A percentile compares a stretch with the other conserved stretches of the same genome.
Conservation (phyloP, 78 protist genomes). For the Speleostelium caveatum region DNA sequence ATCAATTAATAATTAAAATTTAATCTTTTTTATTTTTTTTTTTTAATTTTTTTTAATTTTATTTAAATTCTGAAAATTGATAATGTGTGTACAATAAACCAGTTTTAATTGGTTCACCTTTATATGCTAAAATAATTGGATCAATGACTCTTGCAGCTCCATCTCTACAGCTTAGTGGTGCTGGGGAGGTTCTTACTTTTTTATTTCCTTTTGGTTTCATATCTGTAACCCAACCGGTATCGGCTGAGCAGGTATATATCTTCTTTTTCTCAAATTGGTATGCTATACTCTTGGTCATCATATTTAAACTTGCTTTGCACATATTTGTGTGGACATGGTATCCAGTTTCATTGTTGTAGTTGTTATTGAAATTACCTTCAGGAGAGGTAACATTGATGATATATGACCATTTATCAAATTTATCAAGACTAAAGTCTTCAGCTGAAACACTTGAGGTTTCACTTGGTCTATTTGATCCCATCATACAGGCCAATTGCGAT, state of each 20-base stretch:
- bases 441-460: neutral
- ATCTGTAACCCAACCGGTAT: constrained; percentile 87
- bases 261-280: constrained; percentile 47
- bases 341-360: constrained; percentile 76
- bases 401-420: constrained; percentile 38
- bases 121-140: constrained; percentile 71
- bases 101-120: neutral
- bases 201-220: constrained; percentile 24
- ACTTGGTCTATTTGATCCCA: constrained; percentile 16
- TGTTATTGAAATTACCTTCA: constrained; percentile 87
- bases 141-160: constrained; percentile 95
- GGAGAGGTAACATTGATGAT: constrained; percentile 96
- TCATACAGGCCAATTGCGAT: constrained; percentile 23
- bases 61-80: no score
- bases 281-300: constrained; percentile 94
- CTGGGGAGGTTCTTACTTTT: neutral
- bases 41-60: no score
- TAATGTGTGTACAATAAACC: neutral
- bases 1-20: no score
- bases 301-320: constrained; percentile 96
- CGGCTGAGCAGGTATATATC: constrained; percentile 86
- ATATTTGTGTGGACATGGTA: constrained; percentile 98
- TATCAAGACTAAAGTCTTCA: neutral
- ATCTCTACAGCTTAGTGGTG: constrained; percentile 93
- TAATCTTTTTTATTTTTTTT: no score